Evolutionary conservation across 352 stramenopile genomes (phyloP).

Genomic region (Phytophthora boehmeriae): DNA sequence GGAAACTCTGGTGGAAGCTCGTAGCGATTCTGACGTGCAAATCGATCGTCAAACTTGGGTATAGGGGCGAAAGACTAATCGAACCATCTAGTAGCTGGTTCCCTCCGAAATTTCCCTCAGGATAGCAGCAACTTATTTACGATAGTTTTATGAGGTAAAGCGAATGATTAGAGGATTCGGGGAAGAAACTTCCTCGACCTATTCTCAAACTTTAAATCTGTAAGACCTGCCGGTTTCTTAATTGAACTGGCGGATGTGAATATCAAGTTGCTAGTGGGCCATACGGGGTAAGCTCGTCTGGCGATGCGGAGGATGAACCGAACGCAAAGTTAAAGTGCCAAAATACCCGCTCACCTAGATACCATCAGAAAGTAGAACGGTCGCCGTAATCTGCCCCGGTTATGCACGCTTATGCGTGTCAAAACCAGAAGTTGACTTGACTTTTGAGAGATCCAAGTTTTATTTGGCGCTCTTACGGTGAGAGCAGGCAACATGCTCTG

Average conservation of each 20-base stretch:
- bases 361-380: constrained; percentile 1
- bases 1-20: too few species aligned
- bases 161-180: constrained; percentile 10
- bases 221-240: constrained; percentile 11
- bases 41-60: constrained; percentile 91
- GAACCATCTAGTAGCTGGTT: constrained; percentile 93
- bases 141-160: constrained; percentile 88
- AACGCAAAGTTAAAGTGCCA: constrained; percentile 30
- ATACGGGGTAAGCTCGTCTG: constrained; percentile 34
- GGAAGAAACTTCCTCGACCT: constrained; percentile 9
- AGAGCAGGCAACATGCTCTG: too few species aligned
- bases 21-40: constrained; percentile 92
- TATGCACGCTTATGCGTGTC: too few species aligned
- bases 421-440: too few species aligned
- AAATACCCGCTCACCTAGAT: constrained; percentile 12
- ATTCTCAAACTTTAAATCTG: constrained; percentile 16
- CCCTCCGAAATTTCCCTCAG: constrained; percentile 91
- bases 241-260: constrained; percentile 16
- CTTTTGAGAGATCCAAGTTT: too few species aligned
- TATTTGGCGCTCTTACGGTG: too few species aligned
- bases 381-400: too few species aligned
- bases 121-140: constrained; percentile 75
- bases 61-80: constrained; percentile 94
- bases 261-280: constrained; percentile 28
- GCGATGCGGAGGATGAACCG: constrained; percentile 35